Conservation (phyloP, 1,284 basidiomycete species). For the Trametes sp. region DNA sequence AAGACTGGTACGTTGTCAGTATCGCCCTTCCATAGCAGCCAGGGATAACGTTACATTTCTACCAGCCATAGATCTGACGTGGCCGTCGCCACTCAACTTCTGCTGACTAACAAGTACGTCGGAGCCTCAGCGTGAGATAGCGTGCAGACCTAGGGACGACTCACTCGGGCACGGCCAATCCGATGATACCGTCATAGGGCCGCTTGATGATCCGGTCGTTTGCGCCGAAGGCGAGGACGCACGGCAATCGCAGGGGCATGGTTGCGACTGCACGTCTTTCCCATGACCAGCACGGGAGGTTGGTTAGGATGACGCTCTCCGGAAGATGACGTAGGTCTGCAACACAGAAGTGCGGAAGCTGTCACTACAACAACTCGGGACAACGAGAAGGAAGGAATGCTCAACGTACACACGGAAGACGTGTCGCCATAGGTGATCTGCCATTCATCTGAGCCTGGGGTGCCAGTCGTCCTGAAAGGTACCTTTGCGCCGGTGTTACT, state of each 20-base stretch:
- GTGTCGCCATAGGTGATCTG: no score
- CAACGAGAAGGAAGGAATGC: no score
- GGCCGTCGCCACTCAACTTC: neutral
- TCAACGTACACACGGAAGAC: no score
- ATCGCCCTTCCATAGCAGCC: no score
- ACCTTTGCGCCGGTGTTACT: no score
- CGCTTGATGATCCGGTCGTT: neutral
- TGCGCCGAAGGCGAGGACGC: neutral
- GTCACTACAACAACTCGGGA: no score
- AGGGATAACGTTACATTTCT: neutral
- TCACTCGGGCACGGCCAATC: neutral
- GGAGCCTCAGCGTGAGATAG: neutral
- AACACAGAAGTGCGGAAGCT: no score
- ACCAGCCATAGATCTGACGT: neutral
- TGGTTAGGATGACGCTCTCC: neutral
- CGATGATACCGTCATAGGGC: neutral
- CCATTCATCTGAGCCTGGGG: no score
- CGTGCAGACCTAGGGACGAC: neutral
- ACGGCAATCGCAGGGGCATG: neutral
- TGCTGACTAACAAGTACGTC: neutral
- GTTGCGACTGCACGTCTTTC: neutral
- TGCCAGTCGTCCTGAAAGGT: no score
- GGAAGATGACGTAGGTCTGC: neutral
- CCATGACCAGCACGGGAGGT: neutral
- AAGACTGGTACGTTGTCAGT: neutral